phyloP scores from a whole-genome alignment of 2,329 filamentous ascomycete species.

The Apiospora sp. region DNA sequence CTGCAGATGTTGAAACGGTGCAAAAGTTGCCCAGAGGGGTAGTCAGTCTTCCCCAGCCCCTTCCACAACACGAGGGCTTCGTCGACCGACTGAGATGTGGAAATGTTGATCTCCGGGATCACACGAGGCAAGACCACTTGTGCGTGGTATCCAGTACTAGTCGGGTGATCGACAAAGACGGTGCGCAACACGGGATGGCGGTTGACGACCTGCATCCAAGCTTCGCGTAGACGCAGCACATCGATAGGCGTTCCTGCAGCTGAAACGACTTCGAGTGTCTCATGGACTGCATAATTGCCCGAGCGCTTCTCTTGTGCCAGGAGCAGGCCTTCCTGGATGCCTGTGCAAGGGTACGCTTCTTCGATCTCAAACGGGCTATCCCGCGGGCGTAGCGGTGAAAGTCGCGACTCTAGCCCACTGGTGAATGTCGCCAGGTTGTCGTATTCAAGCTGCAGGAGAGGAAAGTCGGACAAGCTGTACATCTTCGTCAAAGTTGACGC shows the following conservation, averaged over 20 bases:
- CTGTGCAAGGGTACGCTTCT: conserved; percentile 27
- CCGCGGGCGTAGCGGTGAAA: conserved; percentile 1
- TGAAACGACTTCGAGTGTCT: conserved; percentile 23
- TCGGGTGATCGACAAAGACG: conserved; percentile 26
- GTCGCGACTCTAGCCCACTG: conserved; percentile 1
- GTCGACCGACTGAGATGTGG: conserved; percentile 18
- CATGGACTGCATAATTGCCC: conserved; percentile 27
- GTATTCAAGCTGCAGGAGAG: conserved; percentile 23
- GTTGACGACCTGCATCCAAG: conserved; percentile 23
- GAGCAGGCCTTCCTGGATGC: conserved; percentile 25
- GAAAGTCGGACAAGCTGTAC: conserved; percentile 26
- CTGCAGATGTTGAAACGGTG: conserved; percentile 26
- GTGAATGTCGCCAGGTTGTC: conserved; percentile 8
- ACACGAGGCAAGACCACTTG: conserved; percentile 23
- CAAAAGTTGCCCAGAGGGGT: neutral
- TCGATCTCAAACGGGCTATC: conserved; percentile 18
- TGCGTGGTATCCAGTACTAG: conserved; percentile 22
- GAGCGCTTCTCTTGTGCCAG: conserved; percentile 25
- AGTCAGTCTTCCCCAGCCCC: conserved; percentile 12
- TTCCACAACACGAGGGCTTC: conserved; percentile 22
- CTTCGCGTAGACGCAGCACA: conserved; percentile 1
- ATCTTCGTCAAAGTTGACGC: conserved; percentile 13
- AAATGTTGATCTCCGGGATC: conserved; percentile 12
- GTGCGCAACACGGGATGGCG: conserved; percentile 23
- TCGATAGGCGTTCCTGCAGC: conserved; percentile 14